A percentile compares a stretch with the other conserved stretches of the same genome.
phyloP scores from a whole-genome alignment of 306 rosid species.

The Malus sylvestris region DNA sequence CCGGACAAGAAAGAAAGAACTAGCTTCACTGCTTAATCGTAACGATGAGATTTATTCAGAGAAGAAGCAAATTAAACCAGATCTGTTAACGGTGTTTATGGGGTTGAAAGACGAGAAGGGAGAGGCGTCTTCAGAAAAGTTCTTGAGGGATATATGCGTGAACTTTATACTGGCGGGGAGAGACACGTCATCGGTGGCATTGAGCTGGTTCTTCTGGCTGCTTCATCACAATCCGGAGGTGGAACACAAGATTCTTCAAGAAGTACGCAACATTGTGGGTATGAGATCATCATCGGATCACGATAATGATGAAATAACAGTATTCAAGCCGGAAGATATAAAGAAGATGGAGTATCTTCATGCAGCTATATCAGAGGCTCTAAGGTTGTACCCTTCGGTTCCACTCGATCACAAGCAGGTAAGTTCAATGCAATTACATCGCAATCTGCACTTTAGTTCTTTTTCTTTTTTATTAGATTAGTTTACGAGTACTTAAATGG shows the following conservation, averaged over 20 bases:
- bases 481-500: background rate
- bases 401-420: slow-evolving; percentile 95
- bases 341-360: slow-evolving; percentile 93
- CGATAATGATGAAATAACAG: background rate
- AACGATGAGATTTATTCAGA: background rate
- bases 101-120: slow-evolving; percentile 63
- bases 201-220: slow-evolving; percentile 96
- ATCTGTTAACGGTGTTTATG: slow-evolving; percentile 69
- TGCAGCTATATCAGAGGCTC: slow-evolving; percentile 83
- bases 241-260: slow-evolving; percentile 55
- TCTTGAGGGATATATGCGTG: slow-evolving; percentile 85
- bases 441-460: background rate
- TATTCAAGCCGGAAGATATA: slow-evolving; percentile 59
- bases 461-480: background rate
- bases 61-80: slow-evolving; percentile 28
- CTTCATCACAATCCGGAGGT: slow-evolving; percentile 54
- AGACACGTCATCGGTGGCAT: slow-evolving; percentile 95
- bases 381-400: slow-evolving; percentile 84
- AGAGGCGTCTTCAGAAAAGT: slow-evolving; percentile 53
- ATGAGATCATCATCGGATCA: slow-evolving; percentile 29
- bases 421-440: background rate
- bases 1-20: slow-evolving; percentile 59
- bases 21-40: background rate
- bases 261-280: slow-evolving; percentile 41
- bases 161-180: slow-evolving; percentile 89